A percentile compares a stretch with the other conserved stretches of the same genome.
Conservation (phyloP, 2,329 filamentous ascomycete species). For the Penicillium sp. region DNA sequence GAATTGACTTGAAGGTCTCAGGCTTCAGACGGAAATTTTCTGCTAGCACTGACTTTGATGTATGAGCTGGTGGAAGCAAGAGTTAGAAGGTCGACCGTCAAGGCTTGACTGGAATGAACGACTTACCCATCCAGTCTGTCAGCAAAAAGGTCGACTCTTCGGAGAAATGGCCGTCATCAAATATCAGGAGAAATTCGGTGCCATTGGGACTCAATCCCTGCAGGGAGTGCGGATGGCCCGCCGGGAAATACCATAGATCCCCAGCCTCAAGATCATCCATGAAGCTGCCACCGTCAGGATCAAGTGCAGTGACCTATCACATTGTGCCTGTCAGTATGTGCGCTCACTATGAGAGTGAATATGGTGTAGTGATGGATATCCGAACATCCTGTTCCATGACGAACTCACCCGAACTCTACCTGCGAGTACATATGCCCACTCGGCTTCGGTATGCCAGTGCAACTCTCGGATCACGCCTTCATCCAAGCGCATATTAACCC, state of each 20-base stretch:
- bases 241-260: slow-evolving; percentile 78
- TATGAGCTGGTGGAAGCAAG: slow-evolving; percentile 55
- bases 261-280: slow-evolving; percentile 74
- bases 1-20: slow-evolving; percentile 67
- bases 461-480: slow-evolving; percentile 73
- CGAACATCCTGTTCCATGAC: too few species aligned
- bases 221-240: slow-evolving; percentile 72
- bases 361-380: neutral
- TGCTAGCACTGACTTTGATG: slow-evolving; percentile 68
- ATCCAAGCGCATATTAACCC: slow-evolving; percentile 77
- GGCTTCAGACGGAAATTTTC: slow-evolving; percentile 74
- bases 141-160: slow-evolving; percentile 71
- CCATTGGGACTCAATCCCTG: slow-evolving; percentile 68
- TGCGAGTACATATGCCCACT: slow-evolving; percentile 75
- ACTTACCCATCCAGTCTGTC: slow-evolving; percentile 69
- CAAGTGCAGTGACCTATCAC: slow-evolving; percentile 62
- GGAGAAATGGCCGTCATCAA: slow-evolving; percentile 60
- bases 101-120: neutral
- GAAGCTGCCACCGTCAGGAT: slow-evolving; percentile 73
- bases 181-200: slow-evolving; percentile 63
- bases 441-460: slow-evolving; percentile 79
- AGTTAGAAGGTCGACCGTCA: neutral
- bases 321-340: neutral
- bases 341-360: neutral
- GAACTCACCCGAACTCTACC: slow-evolving; percentile 61